Base-by-base conservation (phyloP, 148 eudicot species). In the Hydrangea macrophylla region DNA sequence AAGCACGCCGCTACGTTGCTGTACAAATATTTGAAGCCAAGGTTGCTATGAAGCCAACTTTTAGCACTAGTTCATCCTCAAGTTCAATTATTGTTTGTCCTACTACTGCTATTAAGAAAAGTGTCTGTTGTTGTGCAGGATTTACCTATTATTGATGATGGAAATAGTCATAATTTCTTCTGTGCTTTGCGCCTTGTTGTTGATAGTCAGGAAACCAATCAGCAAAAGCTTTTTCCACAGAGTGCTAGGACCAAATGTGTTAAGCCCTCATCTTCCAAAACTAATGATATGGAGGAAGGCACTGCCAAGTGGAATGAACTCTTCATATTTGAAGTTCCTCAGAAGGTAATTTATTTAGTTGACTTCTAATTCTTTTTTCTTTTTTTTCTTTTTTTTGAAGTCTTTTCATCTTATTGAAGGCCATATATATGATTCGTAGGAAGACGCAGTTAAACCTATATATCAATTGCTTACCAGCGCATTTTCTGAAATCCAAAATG, bases 241-340 rank as follows among this genome's bases (percentile, higher is more conserved):
- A 94, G 99, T 84, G 97, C 99, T 5, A 88, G 99, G 74, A 94
- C 99, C 67, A 94, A 86, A 81, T 94, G 99, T 73, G 92, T 87
- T 60, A 82, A 79, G 80, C 96, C 99, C 8, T 69, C 54, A 69
- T 71, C 78, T 57, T 65, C 44, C 20, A 79, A 75, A 73, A 70
- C 59, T 58, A 66, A 68, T 67, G 82, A 77, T 73, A 31, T 68
- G 45, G 88, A 80, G 64, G 83, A 84, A 76, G 98, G 96, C 77
- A 73, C 67, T 69, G 92, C 96, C 25, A 82, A 79, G 55, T 90
- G 99, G 99, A 89, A 89, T 78, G 99, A 94, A 79, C 86, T 90
- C 20, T 94, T 94, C 75, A 82, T 94, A 54, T 87, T 94, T 69
- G 99, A 94, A 81, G 88, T 90, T 80, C 96, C 99, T 68, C 85